phyloP scores from a whole-genome alignment of 257 asterid species.

The Solanum gandarillasii region DNA sequence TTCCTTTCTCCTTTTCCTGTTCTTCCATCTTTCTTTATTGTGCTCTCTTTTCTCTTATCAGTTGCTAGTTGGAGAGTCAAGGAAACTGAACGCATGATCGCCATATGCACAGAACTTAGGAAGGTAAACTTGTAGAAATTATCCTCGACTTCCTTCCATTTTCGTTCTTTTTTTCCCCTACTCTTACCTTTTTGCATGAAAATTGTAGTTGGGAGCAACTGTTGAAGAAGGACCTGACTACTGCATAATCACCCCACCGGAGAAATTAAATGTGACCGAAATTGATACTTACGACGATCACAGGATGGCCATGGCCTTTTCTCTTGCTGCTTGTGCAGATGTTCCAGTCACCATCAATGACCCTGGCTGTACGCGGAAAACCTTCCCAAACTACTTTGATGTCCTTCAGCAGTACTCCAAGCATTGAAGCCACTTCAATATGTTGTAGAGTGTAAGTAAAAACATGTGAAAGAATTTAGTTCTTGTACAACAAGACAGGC shows the following conservation, averaged over 20 bases:
- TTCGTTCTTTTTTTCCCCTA: neutral
- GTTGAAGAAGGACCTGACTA: conserved; percentile 88
- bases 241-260: conserved; percentile 79
- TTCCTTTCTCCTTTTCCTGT: neutral
- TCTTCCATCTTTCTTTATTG: neutral
- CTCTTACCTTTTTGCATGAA: neutral
- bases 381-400: conserved; percentile 83
- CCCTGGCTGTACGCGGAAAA: conserved; percentile 87
- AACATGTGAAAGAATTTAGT: neutral
- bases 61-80: conserved; percentile 99
- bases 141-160: neutral
- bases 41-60: neutral
- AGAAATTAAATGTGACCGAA: conserved; percentile 57
- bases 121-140: conserved; percentile 34
- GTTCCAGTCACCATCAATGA: conserved; percentile 80
- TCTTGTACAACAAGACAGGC: neutral
- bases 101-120: conserved; percentile 92
- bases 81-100: conserved; percentile 97
- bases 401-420: conserved; percentile 57
- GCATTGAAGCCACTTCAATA: conserved; percentile 21
- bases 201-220: conserved; percentile 47
- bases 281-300: conserved; percentile 91
- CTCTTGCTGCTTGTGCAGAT: conserved; percentile 92
- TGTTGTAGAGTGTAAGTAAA: neutral
- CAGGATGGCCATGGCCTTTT: conserved; percentile 96